Base-by-base conservation (phyloP, 768 basidiomycete species). In the Sporobolomyces roseus region DNA sequence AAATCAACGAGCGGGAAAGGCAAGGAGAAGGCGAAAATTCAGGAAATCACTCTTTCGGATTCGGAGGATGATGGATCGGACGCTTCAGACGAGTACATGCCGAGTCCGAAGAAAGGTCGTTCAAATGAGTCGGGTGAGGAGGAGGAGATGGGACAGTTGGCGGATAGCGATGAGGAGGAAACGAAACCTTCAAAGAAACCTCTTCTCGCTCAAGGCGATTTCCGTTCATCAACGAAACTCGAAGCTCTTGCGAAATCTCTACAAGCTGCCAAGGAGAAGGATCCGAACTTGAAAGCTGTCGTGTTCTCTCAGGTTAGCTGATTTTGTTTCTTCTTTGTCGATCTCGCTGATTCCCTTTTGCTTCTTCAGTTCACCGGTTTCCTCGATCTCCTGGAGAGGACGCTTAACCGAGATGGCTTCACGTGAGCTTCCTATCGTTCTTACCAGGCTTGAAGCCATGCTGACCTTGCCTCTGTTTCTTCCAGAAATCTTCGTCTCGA, bases 191-290 rank as follows among this genome's bases (percentile, higher is more conserved):
- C 53, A n/a, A 60, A 50, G 55, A 65, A 7, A 41, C 13, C 79
- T 84, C 21, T 79, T 93, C 19, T 79, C 93, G 51, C 82, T 89
- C 16, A 85, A 86, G 72, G 91, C 71, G 86, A 93, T 78, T 91
- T 96, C 78, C 84, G 85, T 45, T 88, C 90, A 6, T 93, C 90
- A 13, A 96, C 93, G 1, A 98, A 98, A 78, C 81, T 98, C 4
- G 85, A 92, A 62, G 93, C 93, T 1, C 80, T 98, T 32, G 78
- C 90, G 13, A 82, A 84, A 65, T 84, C 87, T 76, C 83, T 98
- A 7, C 83, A 90, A 85, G 76, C 61, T 82, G 81, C 72, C 33
- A 66, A 73, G 50, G 70, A 87, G 85, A 85, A 72, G 82, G 84
- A 73, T 78, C 91, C 72, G 80, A 83, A 75, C 82, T 85, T 76